Evolutionary conservation across 2,329 filamentous ascomycete genomes (phyloP).

Genomic region (Aureobasidium sp.): DNA sequence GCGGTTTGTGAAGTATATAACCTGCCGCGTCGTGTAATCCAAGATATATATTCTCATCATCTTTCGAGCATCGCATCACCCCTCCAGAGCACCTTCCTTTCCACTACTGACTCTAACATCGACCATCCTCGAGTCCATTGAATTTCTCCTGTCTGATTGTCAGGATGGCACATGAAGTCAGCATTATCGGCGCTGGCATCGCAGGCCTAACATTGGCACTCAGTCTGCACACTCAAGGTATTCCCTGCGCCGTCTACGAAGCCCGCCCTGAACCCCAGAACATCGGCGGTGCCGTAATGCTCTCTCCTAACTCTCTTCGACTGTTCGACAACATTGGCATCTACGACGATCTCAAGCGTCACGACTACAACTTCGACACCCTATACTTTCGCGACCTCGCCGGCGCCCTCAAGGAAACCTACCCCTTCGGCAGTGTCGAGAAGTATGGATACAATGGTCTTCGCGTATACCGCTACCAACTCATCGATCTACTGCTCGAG

Average conservation of each 20-base stretch:
- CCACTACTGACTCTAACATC: neutral
- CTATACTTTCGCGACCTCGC: slow-evolving; percentile 39
- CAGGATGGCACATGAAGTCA: slow-evolving; percentile 20
- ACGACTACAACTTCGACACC: slow-evolving; percentile 45
- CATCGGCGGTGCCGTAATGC: slow-evolving; percentile 44
- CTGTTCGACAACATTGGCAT: slow-evolving; percentile 45
- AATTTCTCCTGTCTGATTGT: neutral
- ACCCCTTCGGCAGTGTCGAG: slow-evolving; percentile 25
- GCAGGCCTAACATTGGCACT: slow-evolving; percentile 48
- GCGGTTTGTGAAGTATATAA: neutral
- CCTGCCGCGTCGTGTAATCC: neutral
- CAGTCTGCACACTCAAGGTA: slow-evolving; percentile 42
- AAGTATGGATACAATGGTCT: slow-evolving; percentile 46
- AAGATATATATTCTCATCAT: neutral
- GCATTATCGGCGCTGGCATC: slow-evolving; percentile 42
- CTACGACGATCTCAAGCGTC: slow-evolving; percentile 37
- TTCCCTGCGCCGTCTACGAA: slow-evolving; percentile 46
- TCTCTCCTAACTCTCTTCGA: slow-evolving; percentile 51
- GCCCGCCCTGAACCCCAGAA: slow-evolving; percentile 17
- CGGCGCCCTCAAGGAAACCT: slow-evolving; percentile 19
- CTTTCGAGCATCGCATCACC: neutral
- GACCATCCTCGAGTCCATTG: neutral
- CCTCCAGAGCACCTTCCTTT: neutral
- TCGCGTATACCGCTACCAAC: slow-evolving; percentile 45
- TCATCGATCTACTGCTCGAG: slow-evolving; percentile 43